Conservation (phyloP, 192 early-diverging fungal species). For the Coemansia sp. region DNA sequence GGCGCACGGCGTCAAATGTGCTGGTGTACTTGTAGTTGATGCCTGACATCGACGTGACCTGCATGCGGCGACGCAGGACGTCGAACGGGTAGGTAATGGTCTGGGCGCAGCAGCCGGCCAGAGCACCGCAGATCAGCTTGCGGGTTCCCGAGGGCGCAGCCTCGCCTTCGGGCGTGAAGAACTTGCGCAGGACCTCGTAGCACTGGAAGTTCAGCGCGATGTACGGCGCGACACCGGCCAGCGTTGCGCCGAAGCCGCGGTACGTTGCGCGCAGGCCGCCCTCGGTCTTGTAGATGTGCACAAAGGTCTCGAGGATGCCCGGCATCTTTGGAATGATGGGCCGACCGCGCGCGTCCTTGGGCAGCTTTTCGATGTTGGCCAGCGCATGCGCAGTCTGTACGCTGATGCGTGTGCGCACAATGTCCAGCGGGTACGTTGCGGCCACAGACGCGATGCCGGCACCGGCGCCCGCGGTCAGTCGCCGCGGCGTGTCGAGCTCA, state of each 20-base stretch:
- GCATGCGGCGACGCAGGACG: conserved; percentile 76
- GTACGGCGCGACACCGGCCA: conserved; percentile 77
- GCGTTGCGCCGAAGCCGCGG: conserved; percentile 71
- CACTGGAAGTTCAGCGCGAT: conserved; percentile 82
- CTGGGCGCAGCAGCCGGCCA: conserved; percentile 79
- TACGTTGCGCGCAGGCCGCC: conserved; percentile 75
- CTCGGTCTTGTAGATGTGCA: conserved; percentile 66
- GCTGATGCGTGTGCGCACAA: conserved; percentile 75
- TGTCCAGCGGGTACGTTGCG: conserved; percentile 79
- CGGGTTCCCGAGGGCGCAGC: conserved; percentile 60
- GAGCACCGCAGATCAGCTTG: conserved; percentile 73
- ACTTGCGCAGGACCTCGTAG: conserved; percentile 74
- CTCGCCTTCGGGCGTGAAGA: conserved; percentile 65
- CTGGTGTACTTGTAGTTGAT: conserved; percentile 71
- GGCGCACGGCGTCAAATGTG: conserved; percentile 69
- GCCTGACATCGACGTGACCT: conserved; percentile 72
- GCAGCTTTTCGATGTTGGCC: conserved; percentile 42
- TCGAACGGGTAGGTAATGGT: conserved; percentile 83
- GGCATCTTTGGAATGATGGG: conserved; percentile 64
- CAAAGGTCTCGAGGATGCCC: conserved; percentile 70
- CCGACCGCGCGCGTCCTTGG: conserved; percentile 49
- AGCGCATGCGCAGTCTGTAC: conserved; percentile 70
- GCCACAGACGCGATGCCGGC: conserved; percentile 77
- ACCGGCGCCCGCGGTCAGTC: conserved; percentile 71
- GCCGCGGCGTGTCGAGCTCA: conserved; percentile 71